phyloP scores from a whole-genome alignment of 345 rosid species.

The Cardamine chenopodiifolia region DNA sequence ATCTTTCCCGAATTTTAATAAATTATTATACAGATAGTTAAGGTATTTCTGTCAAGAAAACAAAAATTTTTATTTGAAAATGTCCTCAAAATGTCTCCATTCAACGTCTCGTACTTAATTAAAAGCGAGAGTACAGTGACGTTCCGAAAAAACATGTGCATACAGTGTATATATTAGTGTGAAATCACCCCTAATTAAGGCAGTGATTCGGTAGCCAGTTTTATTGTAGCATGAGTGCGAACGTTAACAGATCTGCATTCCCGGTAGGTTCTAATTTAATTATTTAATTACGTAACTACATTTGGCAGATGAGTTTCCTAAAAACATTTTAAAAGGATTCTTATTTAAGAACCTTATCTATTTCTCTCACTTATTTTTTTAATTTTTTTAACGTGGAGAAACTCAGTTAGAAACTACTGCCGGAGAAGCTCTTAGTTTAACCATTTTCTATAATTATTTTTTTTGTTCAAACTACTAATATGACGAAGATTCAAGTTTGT shows the following conservation, averaged over 20 bases:
- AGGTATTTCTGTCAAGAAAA: not conserved
- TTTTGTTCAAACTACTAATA: no score
- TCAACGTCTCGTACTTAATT: not conserved
- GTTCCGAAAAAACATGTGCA: not conserved
- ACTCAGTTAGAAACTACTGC: no score
- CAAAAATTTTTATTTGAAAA: not conserved
- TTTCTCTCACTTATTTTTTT: no score
- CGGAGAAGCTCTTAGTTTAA: no score
- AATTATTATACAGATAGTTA: no score
- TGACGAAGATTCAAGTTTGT: not conserved
- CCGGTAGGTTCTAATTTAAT: no score
- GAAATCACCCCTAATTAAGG: not conserved
- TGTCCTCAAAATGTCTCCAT: constrained; percentile 15
- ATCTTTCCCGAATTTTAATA: no score
- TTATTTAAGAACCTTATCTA: no score
- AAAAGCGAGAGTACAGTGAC: not conserved
- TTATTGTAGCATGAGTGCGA: not conserved
- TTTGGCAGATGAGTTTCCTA: no score
- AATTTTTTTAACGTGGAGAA: no score
- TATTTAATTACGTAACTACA: no score
- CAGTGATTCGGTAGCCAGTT: not conserved
- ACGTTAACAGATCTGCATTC: not conserved
- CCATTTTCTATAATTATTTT: not conserved
- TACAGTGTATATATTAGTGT: constrained; percentile 4
- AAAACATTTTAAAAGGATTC: no score